These are phyloP conservation scores for Trametes polyzona DNA, from an alignment of 1,284 basidiomycete genomes.

Conservation along the genomic window DNA sequence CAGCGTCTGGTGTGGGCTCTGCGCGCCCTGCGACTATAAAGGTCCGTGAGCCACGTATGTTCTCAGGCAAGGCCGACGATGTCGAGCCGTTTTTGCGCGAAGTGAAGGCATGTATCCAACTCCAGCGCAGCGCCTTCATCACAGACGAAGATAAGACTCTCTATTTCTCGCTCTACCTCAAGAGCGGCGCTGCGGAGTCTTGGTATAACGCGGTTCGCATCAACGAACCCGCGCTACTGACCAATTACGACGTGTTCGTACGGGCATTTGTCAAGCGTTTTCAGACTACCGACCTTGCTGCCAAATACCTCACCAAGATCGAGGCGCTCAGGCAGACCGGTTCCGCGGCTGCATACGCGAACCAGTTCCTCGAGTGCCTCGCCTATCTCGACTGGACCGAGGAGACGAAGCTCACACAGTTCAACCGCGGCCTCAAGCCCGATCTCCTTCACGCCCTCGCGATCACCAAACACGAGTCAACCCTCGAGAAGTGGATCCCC, in stretches of 20 bases:
- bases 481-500: constrained; percentile 15
- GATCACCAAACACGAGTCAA: neutral
- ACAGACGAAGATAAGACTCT: constrained; percentile 25
- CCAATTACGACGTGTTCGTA: constrained; percentile 32
- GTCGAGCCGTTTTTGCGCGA: constrained; percentile 32
- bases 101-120: constrained; percentile 23
- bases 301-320: constrained; percentile 4
- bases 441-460: constrained; percentile 12
- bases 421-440: constrained; percentile 21
- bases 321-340: constrained; percentile 33
- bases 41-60: constrained; percentile 9
- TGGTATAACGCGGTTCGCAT: too few species aligned
- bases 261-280: constrained; percentile 27
- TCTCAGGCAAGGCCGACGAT: constrained; percentile 18
- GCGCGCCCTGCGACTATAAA: too few species aligned
- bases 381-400: constrained; percentile 31
- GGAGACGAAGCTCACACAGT: constrained; percentile 11
- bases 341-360: constrained; percentile 29
- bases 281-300: constrained; percentile 3
- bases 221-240: constrained; percentile 26
- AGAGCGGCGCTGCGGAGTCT: constrained; percentile 6
- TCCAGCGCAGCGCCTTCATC: constrained; percentile 20
- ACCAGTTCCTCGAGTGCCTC: constrained; percentile 31
- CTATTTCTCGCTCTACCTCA: constrained; percentile 30
- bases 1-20: too few species aligned